Percentiles rank a stretch among this genome's conserved stretches.
Evolutionary conservation across 768 basidiomycete genomes (phyloP).

Genomic region (Sistotremastrum niveocremeum): DNA sequence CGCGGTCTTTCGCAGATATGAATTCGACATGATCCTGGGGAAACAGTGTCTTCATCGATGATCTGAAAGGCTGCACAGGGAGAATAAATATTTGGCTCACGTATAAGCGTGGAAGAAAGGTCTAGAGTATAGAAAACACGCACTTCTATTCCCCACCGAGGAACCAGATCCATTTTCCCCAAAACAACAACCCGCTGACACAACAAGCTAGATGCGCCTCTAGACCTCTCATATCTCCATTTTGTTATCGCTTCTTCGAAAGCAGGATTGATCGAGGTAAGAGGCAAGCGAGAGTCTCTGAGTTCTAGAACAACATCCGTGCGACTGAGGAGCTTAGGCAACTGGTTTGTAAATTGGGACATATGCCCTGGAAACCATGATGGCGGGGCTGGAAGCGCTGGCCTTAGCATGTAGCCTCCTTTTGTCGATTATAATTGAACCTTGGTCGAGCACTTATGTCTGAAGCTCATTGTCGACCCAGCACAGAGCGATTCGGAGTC

Average conservation of each 20-base stretch:
- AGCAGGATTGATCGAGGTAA: conserved; percentile 85
- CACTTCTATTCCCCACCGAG: conserved; percentile 81
- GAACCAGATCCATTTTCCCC: conserved; percentile 87
- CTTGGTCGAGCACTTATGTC: too few species aligned
- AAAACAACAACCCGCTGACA: conserved; percentile 85
- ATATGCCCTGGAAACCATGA: conserved; percentile 98
- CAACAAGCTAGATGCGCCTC: conserved; percentile 15
- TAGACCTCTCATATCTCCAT: conserved; percentile 47
- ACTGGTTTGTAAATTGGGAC: conserved; percentile 68
- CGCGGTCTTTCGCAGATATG: conserved; percentile 54
- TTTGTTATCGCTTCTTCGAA: conserved; percentile 67
- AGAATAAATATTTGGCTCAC: neutral
- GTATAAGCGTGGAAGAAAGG: neutral
- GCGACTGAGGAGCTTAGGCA: conserved; percentile 63
- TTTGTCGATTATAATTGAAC: neutral
- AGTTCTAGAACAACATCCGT: conserved; percentile 92
- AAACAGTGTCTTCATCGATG: conserved; percentile 55
- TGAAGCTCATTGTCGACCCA: too few species aligned
- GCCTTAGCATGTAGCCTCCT: conserved; percentile 26
- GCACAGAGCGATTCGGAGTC: too few species aligned
- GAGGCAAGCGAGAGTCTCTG: conserved; percentile 81
- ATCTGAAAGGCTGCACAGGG: conserved; percentile 49
- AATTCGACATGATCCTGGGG: conserved; percentile 58
- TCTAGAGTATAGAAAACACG: conserved; percentile 11
- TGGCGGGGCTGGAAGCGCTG: conserved; percentile 52